These are phyloP conservation scores for Coemansia reversa DNA, from an alignment of 192 early-diverging fungal species.

Conservation along the genomic window DNA sequence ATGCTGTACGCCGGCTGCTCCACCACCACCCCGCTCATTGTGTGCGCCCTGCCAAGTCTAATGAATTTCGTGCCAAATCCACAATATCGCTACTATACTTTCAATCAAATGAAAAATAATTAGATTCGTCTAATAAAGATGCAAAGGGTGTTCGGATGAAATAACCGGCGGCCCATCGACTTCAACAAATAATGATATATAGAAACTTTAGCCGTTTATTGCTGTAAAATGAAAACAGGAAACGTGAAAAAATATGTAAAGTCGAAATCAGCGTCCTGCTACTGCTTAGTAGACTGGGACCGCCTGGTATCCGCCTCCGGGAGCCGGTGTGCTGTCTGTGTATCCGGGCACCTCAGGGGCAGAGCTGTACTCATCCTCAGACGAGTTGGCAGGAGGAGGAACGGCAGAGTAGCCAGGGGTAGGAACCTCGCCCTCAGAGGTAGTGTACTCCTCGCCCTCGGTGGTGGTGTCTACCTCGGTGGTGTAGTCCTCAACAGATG, in stretches of 20 bases:
- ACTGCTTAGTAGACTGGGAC: background rate
- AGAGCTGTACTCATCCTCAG: background rate
- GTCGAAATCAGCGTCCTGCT: background rate
- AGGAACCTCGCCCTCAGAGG: too few relatives aligned
- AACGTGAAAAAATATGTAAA: background rate
- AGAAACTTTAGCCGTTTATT: background rate
- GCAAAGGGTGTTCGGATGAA: background rate
- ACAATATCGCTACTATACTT: background rate
- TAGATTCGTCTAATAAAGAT: background rate
- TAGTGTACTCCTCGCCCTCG: too few relatives aligned
- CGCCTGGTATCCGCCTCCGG: background rate
- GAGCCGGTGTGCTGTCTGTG: background rate
- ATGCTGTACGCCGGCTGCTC: conserved; percentile 19
- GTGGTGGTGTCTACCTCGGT: too few relatives aligned
- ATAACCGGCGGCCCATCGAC: background rate
- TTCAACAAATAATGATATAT: background rate
- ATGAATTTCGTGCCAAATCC: background rate
- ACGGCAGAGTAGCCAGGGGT: conserved; percentile 9
- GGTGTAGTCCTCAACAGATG: too few relatives aligned
- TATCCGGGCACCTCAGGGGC: background rate
- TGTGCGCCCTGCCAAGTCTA: background rate
- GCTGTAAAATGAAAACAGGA: background rate
- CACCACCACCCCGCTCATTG: background rate
- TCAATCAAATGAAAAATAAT: background rate
- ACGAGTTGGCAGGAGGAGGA: background rate